Base-by-base conservation (phyloP, 2,329 filamentous ascomycete species). In the Aureobasidium vineae region DNA sequence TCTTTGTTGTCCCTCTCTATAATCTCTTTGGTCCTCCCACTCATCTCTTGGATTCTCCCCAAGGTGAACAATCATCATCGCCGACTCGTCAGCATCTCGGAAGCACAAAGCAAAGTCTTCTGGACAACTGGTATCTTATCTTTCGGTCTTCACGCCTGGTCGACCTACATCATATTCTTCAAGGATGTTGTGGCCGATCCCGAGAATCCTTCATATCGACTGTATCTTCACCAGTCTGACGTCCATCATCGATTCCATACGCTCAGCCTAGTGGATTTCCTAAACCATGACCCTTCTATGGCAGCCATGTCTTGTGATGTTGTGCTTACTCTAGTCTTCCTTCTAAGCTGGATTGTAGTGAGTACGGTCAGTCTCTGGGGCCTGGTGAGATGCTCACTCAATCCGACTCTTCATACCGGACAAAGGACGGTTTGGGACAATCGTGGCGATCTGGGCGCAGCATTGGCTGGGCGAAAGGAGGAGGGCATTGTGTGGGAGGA, bases 301-400 rank as follows among this genome's bases (percentile, higher is more conserved):
- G 81, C 81, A 23, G 82, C 80, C 21, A 83, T 83, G 0, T 83
- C 82, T 7, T 82, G 81, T 73, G 86, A 88, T 73, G 85, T 86
- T 1, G 6, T 54, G 11, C 33, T 54, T 23, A 54, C 31, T 54
- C 33, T 54, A 6, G 2, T 54, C 31, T 54, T 54, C 3, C 50
- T 54, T 38, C 11, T 54, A n/a, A 54, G 19, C 28, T 54, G 50
- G 50, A 54, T 54, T 15, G 26, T 23, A 38, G 31, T 38, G 10
- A 54, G 31, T 28, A 13, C 10, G 19, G 3, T 13, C 10, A 54
- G 50, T 16, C 50, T 54, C 13, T 36, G 50, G 33, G 50, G 50
- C 2, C 15, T 54, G 31, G 23, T 54, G 1, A 54, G 36, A 23
- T 54, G 50, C 13, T 54, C 50, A 6, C 15, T 54, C 10, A 36